These are phyloP conservation scores for Coelastrella sp. DNA, from an alignment of 139 green algal species.

Conservation along the genomic window DNA sequence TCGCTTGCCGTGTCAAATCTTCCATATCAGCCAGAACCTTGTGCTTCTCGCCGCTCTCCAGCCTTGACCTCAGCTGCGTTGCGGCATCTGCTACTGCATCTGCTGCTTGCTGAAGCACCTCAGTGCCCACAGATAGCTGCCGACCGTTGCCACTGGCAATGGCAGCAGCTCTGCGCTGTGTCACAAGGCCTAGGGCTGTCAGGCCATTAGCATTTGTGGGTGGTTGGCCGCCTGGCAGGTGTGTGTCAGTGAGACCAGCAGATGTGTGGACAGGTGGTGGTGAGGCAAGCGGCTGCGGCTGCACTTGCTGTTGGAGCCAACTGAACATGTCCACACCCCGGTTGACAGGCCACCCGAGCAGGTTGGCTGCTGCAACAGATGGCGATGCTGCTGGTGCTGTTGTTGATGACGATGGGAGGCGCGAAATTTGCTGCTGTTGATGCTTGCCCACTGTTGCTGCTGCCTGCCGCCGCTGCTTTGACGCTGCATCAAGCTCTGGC, in stretches of 20 bases:
- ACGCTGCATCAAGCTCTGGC: neutral
- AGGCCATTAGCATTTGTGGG: neutral
- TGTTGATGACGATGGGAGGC: neutral
- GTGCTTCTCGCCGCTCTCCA: neutral
- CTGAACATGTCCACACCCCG: neutral
- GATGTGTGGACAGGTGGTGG: neutral
- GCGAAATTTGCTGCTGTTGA: conserved; percentile 13
- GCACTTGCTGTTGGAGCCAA: neutral
- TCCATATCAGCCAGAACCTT: neutral
- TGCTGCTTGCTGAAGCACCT: neutral
- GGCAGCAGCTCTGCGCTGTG: neutral
- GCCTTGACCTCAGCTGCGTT: neutral
- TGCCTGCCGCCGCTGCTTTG: neutral
- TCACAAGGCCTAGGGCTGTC: too few relatives aligned
- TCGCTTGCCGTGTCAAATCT: neutral
- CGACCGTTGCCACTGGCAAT: too few relatives aligned
- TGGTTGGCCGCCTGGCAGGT: neutral
- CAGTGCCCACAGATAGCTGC: neutral
- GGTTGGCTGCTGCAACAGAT: neutral
- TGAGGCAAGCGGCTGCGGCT: neutral
- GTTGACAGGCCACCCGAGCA: neutral
- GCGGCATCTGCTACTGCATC: neutral
- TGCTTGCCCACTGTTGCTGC: neutral
- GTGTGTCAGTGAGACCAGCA: neutral
- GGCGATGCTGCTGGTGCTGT: neutral